These are phyloP conservation scores for Zygotorulaspora chibaensis DNA, from an alignment of 805 yeast genomes.

Conservation along the genomic window DNA sequence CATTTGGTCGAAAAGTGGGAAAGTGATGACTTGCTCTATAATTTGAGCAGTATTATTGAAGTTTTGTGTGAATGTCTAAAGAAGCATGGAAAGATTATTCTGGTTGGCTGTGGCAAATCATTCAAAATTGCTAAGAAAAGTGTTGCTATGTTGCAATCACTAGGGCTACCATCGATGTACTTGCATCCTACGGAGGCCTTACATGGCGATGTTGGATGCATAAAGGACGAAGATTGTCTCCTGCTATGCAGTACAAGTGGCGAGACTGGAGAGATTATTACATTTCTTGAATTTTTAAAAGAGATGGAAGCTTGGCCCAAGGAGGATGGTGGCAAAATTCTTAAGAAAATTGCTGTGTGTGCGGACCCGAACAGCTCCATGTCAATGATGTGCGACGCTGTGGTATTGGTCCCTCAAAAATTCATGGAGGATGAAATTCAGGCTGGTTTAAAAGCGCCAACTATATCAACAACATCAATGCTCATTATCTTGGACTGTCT, in stretches of 20 bases:
- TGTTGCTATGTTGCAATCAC: conserved; percentile 77
- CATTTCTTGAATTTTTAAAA: conserved; percentile 25
- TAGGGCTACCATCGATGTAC: conserved; percentile 61
- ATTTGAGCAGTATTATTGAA: conserved; percentile 1
- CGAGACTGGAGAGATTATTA: conserved; percentile 68
- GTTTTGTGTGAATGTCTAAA: conserved; percentile 30
- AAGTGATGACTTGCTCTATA: conserved; percentile 1
- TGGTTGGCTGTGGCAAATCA: conserved; percentile 84
- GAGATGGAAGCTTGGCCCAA: conserved; percentile 4
- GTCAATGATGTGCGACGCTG: conserved; percentile 35
- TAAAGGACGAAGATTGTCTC: conserved; percentile 53
- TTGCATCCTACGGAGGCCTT: conserved; percentile 85
- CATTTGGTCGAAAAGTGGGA: conserved; percentile 17
- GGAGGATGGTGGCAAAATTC: neutral
- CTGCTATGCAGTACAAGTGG: conserved; percentile 74
- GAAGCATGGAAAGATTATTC: conserved; percentile 61
- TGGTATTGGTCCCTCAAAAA: conserved; percentile 32
- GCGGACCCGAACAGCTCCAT: conserved; percentile 14
- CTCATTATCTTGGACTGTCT: conserved; percentile 75
- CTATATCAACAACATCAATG: conserved; percentile 75
- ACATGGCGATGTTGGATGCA: conserved; percentile 82
- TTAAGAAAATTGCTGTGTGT: conserved; percentile 16
- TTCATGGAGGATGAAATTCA: conserved; percentile 53
- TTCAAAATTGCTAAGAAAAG: conserved; percentile 72
- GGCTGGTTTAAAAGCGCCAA: conserved; percentile 85